Percentiles rank a stretch among this genome's conserved stretches.
Conservation (phyloP, 768 basidiomycete genomes). For the Lentinula aciculospora region DNA sequence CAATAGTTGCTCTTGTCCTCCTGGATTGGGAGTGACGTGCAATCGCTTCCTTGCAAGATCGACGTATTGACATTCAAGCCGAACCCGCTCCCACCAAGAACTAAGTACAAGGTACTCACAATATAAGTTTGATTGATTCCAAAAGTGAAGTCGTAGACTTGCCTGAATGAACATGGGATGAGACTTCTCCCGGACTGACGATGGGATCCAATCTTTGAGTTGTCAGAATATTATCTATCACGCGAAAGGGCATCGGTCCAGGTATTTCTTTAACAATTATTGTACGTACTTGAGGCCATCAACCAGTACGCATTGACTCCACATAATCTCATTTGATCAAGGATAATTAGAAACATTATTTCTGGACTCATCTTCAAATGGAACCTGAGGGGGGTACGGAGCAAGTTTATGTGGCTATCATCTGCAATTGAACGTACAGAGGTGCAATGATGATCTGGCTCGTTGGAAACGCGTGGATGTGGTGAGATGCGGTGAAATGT, state of each 20-base stretch:
- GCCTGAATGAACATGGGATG: constrained; percentile 14
- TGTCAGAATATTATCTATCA: constrained; percentile 10
- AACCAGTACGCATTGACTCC: constrained; percentile 18
- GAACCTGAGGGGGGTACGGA: too few species aligned
- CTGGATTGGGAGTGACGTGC: constrained; percentile 15
- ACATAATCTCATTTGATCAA: too few species aligned
- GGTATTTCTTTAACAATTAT: neutral
- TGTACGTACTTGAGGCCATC: constrained; percentile 23
- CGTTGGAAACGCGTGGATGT: neutral
- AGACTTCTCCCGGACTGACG: constrained; percentile 10
- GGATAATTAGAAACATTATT: too few species aligned
- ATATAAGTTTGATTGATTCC: neutral
- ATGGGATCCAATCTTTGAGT: constrained; percentile 14
- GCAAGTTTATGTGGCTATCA: too few species aligned
- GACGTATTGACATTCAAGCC: constrained; percentile 12
- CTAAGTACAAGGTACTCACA: constrained; percentile 1
- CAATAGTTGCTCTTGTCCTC: constrained; percentile 21
- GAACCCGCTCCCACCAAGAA: constrained; percentile 16
- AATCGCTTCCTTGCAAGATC: constrained; percentile 11
- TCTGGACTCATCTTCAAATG: too few species aligned
- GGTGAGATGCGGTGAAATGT: too few species aligned
- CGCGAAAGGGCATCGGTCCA: neutral
- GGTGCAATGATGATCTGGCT: too few species aligned
- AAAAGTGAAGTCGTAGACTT: neutral
- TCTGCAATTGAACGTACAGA: too few species aligned